Base-by-base conservation (phyloP, 495 filamentous ascomycete species). In the Penicillium alfredii region DNA sequence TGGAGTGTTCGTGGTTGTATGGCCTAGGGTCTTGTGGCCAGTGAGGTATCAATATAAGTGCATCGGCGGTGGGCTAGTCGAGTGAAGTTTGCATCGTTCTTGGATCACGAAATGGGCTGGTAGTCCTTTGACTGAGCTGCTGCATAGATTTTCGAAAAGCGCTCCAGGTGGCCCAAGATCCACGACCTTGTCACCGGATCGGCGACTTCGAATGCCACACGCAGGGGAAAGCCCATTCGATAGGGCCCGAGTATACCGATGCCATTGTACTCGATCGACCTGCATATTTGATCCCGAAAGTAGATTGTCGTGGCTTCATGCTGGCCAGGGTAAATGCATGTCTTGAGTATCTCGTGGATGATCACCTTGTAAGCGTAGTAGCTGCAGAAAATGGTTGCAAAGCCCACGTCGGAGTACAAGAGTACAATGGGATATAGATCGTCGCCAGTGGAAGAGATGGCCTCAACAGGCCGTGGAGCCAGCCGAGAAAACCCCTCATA, bases 301-400 rank as follows among this genome's bases (percentile, higher is more conserved):
- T 56, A 57, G 15, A 35, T 19, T 7, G 56, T 40, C 48, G 52
- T 55, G 15, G 44, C 45, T 6, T 13, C 48, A 18, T 64, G 56
- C 7, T 50, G 43, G 10, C 58, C 61, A 12, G 56, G 44, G 22
- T 51, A 55, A 6, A 42, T 43, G 16, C 56, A 60, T 0, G 33
- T 30, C 10, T 34, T 53, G 19, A 64, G 23, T 10, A 52, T 33
- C 34, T 58, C 56, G 27, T 62, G 56, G 5, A 62, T 47, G 19
- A 64, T 42, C 4, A 52, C 39, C 58, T 56, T 60, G 33, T 51
- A 64, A 11, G 61, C 49, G 30, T 54, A 62, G 36, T 60, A 62
- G 12, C 46, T 43, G 30, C 51, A 56, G 20, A 47, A 60, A 3
- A 64, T 47, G 0, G 48, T 43, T 0, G 58, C 51, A 15, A 37